Conservation (phyloP, 2,329 filamentous ascomycete genomes). For the Westerdykella ornata region DNA sequence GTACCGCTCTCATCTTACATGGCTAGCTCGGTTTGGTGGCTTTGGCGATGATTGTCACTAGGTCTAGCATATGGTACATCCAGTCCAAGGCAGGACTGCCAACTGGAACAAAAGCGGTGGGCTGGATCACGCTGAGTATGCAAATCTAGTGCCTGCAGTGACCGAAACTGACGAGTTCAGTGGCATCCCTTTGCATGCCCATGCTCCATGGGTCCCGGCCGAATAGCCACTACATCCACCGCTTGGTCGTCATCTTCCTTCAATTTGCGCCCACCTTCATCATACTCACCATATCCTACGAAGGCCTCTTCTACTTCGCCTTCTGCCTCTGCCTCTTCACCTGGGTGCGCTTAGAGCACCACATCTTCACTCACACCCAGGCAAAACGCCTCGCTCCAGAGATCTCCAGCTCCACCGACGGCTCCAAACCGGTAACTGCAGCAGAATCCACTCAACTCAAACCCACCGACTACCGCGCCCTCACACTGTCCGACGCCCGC, state of each 20-base stretch:
- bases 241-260: constrained; percentile 80
- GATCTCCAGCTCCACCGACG: constrained; percentile 16
- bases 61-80: constrained; percentile 75
- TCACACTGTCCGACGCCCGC: constrained; percentile 76
- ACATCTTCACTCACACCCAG: constrained; percentile 51
- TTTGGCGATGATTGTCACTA: constrained; percentile 77
- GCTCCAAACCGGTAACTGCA: constrained; percentile 37
- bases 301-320: constrained; percentile 89
- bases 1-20: background rate
- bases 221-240: constrained; percentile 83
- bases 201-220: constrained; percentile 73
- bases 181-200: constrained; percentile 69
- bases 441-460: constrained; percentile 30
- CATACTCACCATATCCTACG: constrained; percentile 94
- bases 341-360: constrained; percentile 90
- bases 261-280: constrained; percentile 91
- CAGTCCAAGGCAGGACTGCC: constrained; percentile 81
- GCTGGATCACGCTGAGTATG: constrained; percentile 71
- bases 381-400: constrained; percentile 11
- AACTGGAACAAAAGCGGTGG: constrained; percentile 77
- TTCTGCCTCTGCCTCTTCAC: constrained; percentile 76
- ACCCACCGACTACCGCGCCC: constrained; percentile 52
- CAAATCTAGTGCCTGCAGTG: constrained; percentile 8
- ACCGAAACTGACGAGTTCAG: constrained; percentile 40
- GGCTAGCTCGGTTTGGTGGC: constrained; percentile 65